Evolutionary conservation across 2,329 filamentous ascomycete genomes (phyloP).

Genomic region (Acarospora socialis): DNA sequence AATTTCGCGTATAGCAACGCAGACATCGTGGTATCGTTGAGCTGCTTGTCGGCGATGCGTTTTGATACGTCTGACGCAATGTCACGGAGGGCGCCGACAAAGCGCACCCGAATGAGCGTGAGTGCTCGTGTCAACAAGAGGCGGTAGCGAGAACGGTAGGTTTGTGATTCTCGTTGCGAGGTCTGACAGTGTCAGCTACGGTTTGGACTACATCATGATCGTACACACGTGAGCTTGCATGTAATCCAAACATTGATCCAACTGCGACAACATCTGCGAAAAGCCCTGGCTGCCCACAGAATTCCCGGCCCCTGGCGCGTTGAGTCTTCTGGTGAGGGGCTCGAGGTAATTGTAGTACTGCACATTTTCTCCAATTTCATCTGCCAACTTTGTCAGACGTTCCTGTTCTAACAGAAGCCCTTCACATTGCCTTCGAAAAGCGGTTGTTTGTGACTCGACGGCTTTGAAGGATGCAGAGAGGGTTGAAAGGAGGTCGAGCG

Average conservation of each 20-base stretch:
- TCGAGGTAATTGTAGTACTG: slow-evolving; percentile 92
- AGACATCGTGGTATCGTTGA: slow-evolving; percentile 59
- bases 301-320: slow-evolving; percentile 77
- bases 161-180: slow-evolving; percentile 72
- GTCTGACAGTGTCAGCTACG: slow-evolving; percentile 36
- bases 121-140: slow-evolving; percentile 58
- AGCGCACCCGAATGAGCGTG: slow-evolving; percentile 52
- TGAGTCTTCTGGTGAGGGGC: slow-evolving; percentile 74
- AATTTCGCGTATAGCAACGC: slow-evolving; percentile 59
- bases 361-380: slow-evolving; percentile 78
- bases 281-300: slow-evolving; percentile 76
- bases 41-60: slow-evolving; percentile 49
- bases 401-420: slow-evolving; percentile 70
- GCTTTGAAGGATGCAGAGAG: slow-evolving; percentile 75
- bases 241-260: slow-evolving; percentile 84
- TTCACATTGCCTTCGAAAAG: slow-evolving; percentile 85
- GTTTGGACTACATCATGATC: no score
- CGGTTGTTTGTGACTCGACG: slow-evolving; percentile 82
- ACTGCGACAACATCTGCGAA: slow-evolving; percentile 69
- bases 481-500: slow-evolving; percentile 60
- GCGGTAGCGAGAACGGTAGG: slow-evolving; percentile 77
- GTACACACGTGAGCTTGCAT: slow-evolving; percentile 68
- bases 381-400: slow-evolving; percentile 61
- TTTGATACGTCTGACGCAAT: slow-evolving; percentile 48
- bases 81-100: slow-evolving; percentile 48